Percentiles rank a stretch among this genome's conserved stretches.
Evolutionary conservation across 768 basidiomycete genomes (phyloP).

Genomic region (Russula virescens): DNA sequence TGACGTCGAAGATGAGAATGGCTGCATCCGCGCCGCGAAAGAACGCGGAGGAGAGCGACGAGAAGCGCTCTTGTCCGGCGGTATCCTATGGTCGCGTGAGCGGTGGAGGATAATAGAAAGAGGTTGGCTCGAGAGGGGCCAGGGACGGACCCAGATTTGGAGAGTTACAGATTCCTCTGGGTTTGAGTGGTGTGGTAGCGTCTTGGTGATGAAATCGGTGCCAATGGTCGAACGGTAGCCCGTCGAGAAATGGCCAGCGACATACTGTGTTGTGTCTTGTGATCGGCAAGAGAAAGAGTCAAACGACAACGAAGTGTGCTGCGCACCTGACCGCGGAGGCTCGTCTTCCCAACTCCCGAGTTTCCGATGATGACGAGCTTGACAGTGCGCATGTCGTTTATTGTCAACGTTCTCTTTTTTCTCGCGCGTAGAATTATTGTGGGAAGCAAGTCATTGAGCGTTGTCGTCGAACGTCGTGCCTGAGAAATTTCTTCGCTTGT

Average conservation of each 20-base stretch:
- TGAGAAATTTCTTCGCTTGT: too few species aligned
- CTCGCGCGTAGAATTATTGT: not conserved
- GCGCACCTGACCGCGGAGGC: constrained; percentile 65
- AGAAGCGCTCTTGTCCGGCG: constrained; percentile 85
- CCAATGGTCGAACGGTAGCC: constrained; percentile 84
- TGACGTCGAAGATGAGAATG: constrained; percentile 77
- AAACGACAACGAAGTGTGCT: too few species aligned
- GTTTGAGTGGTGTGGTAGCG: constrained; percentile 52
- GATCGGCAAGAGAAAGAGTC: not conserved
- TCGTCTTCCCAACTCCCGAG: constrained; percentile 83
- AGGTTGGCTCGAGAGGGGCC: not conserved
- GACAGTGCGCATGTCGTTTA: constrained; percentile 52
- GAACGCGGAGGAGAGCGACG: constrained; percentile 73
- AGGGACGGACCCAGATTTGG: constrained; percentile 55
- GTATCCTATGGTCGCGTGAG: constrained; percentile 51
- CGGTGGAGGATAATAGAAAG: not conserved
- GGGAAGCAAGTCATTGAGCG: not conserved
- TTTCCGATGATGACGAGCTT: constrained; percentile 80
- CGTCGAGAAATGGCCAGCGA: constrained; percentile 67
- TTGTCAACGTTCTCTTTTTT: not conserved
- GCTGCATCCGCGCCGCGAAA: constrained; percentile 83
- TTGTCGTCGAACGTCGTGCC: not conserved
- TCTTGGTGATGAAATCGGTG: constrained; percentile 82
- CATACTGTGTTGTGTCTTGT: constrained; percentile 45
- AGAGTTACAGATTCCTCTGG: constrained; percentile 55